Evolutionary conservation across 768 basidiomycete species (phyloP).

Genomic region (Clitopilus hobsonii): DNA sequence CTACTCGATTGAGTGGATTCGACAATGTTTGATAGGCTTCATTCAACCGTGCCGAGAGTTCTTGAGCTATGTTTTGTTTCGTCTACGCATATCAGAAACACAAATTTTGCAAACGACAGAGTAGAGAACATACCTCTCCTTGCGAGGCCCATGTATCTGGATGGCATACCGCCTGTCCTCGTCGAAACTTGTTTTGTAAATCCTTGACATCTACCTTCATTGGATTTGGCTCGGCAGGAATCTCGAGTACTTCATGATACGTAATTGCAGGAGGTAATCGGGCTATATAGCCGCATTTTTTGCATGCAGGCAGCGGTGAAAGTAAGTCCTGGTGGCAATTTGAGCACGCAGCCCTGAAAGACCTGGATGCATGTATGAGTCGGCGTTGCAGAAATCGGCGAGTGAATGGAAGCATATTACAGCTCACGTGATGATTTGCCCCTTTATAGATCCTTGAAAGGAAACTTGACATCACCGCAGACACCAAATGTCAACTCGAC

Average conservation of each 20-base stretch:
- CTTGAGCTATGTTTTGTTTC: slow-evolving; percentile 55
- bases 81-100: slow-evolving; percentile 28
- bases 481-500: not conserved
- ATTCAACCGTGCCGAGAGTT: slow-evolving; percentile 73
- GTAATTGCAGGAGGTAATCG: slow-evolving; percentile 48
- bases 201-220: slow-evolving; percentile 61
- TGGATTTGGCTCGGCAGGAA: slow-evolving; percentile 59
- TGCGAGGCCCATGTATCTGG: slow-evolving; percentile 82
- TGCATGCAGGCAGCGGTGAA: slow-evolving; percentile 70
- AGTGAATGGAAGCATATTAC: not conserved
- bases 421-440: not conserved
- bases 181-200: slow-evolving; percentile 63
- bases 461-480: not conserved
- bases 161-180: slow-evolving; percentile 74
- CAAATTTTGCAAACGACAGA: slow-evolving; percentile 6
- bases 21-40: slow-evolving; percentile 74
- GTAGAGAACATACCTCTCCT: slow-evolving; percentile 34
- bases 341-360: slow-evolving; percentile 35
- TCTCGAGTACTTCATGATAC: slow-evolving; percentile 66
- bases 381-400: not conserved
- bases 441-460: not conserved
- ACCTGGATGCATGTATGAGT: not conserved
- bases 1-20: slow-evolving; percentile 70
- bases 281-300: slow-evolving; percentile 64
- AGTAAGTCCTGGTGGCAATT: slow-evolving; percentile 32